These are phyloP conservation scores for Lactarius psammicola DNA, from an alignment of 768 basidiomycete species.

Conservation along the genomic window DNA sequence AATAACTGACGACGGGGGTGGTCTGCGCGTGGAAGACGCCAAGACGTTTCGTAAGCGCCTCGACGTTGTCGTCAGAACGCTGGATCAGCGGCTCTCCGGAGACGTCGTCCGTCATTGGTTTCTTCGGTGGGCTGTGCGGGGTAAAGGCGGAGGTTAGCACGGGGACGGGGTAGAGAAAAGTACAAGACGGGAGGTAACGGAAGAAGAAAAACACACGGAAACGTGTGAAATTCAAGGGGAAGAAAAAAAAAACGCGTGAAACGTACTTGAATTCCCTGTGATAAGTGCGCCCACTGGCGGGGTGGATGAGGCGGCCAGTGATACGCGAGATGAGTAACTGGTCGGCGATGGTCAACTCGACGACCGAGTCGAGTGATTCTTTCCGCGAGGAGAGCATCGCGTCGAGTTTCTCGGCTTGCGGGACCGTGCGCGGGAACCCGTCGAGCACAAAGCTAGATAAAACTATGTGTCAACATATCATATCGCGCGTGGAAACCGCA, in stretches of 20 bases:
- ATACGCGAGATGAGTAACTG: conserved; percentile 96
- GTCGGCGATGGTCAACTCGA: conserved; percentile 91
- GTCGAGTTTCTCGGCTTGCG: conserved; percentile 95
- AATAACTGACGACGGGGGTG: conserved; percentile 94
- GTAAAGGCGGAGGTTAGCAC: neutral
- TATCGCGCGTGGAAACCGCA: too few species aligned
- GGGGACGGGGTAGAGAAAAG: neutral
- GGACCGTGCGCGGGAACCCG: conserved; percentile 98
- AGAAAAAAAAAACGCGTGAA: neutral
- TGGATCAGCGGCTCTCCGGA: conserved; percentile 96
- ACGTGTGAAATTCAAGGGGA: neutral
- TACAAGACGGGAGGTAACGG: neutral
- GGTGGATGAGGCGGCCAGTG: conserved; percentile 93
- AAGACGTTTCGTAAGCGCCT: conserved; percentile 89
- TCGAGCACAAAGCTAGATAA: conserved; percentile 86
- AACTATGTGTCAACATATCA: neutral
- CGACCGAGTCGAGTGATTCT: conserved; percentile 89
- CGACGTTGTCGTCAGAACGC: conserved; percentile 96
- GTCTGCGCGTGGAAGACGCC: conserved; percentile 90
- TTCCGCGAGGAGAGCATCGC: conserved; percentile 78
- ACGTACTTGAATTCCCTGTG: conserved; percentile 92
- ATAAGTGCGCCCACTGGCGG: conserved; percentile 85
- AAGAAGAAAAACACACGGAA: neutral
- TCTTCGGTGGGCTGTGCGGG: conserved; percentile 86
- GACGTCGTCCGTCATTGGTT: conserved; percentile 87